Evolutionary conservation across 129 eudicot genomes (phyloP).

Genomic region (Rutidosis leptorrhynchoides): DNA sequence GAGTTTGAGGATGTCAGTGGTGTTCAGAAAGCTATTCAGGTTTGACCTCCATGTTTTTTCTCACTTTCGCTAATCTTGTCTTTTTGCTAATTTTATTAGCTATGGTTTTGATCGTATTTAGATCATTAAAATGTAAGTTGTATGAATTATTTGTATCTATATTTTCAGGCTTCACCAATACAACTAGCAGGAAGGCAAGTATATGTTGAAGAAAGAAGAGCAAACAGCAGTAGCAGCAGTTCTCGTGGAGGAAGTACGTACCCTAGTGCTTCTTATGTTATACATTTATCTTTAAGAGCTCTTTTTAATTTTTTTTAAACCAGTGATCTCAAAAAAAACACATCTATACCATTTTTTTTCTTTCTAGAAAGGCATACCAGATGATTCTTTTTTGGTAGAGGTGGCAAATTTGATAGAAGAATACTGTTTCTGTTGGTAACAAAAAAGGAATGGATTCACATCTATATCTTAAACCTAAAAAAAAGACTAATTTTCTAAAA

Average conservation of each 20-base stretch:
- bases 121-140: background rate
- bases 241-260: slow-evolving; percentile 85
- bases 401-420: background rate
- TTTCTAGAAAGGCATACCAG: background rate
- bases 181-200: slow-evolving; percentile 73
- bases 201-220: slow-evolving; percentile 76
- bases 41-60: slow-evolving; percentile 17
- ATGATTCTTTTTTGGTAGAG: background rate
- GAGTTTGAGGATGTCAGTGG: slow-evolving; percentile 85
- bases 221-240: slow-evolving; percentile 43
- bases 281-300: background rate
- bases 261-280: background rate
- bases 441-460: too few species aligned
- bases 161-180: slow-evolving; percentile 78
- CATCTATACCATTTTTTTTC: background rate
- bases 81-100: background rate
- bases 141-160: background rate
- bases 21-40: slow-evolving; percentile 78
- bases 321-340: background rate
- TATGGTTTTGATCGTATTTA: background rate
- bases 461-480: too few species aligned
- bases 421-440: too few species aligned
- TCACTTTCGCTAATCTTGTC: background rate
- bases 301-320: background rate
- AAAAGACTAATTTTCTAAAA: too few species aligned